phyloP scores from a whole-genome alignment of 495 filamentous ascomycete genomes.

The Penicillium atrosanguineum region DNA sequence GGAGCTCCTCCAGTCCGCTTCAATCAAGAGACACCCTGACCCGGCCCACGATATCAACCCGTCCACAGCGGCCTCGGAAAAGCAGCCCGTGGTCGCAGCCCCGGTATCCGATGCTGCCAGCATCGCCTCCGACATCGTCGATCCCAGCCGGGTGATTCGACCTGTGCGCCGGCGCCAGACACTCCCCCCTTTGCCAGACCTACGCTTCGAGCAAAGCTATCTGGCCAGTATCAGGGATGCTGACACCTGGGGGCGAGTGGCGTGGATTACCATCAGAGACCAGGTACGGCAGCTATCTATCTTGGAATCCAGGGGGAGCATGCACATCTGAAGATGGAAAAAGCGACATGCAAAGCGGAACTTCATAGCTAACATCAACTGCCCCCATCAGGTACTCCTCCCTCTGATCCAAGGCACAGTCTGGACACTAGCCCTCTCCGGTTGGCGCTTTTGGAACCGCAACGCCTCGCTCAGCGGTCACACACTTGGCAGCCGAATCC shows the following conservation, averaged over 20 bases:
- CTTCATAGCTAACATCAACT: constrained; percentile 1
- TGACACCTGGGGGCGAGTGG: constrained; percentile 71
- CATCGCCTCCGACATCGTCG: constrained; percentile 44
- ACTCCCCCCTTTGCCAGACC: constrained; percentile 84
- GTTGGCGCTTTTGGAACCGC: constrained; percentile 83
- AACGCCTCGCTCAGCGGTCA: constrained; percentile 66
- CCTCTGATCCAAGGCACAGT: constrained; percentile 78
- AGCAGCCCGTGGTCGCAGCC: constrained; percentile 44
- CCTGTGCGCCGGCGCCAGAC: constrained; percentile 50
- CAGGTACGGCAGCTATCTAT: constrained; percentile 56
- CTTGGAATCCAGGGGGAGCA: not conserved
- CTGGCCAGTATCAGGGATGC: constrained; percentile 76
- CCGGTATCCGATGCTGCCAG: constrained; percentile 48
- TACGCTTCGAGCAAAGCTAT: constrained; percentile 97
- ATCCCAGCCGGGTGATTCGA: constrained; percentile 53
- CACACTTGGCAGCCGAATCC: constrained; percentile 64
- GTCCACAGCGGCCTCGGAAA: constrained; percentile 63
- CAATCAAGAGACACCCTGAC: constrained; percentile 66
- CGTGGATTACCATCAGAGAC: constrained; percentile 81
- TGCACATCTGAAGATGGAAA: not conserved
- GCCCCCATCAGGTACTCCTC: constrained; percentile 62
- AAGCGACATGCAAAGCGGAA: not conserved
- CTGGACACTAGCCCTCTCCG: constrained; percentile 75
- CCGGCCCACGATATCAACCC: constrained; percentile 77
- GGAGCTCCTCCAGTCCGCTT: constrained; percentile 75